Base-by-base conservation (phyloP, 2,329 filamentous ascomycete genomes). In the Falciphora oryzae region DNA sequence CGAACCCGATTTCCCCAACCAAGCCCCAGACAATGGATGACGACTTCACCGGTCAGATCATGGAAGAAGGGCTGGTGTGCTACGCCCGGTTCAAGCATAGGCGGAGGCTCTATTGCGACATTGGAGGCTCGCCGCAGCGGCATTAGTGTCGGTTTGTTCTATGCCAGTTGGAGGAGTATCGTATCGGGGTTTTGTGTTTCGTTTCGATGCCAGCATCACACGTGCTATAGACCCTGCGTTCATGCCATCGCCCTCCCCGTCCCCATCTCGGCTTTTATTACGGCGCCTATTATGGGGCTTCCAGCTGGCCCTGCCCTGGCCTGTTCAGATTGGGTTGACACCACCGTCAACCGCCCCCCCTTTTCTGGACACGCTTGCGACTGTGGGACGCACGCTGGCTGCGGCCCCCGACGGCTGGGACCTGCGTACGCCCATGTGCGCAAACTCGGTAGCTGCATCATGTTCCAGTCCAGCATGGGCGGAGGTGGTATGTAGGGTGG, bases 241-340 rank as follows among this genome's bases (percentile, higher is more conserved):
- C 27, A 25, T 57, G n/a, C 56, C 35, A 22, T 27, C n/a, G 16
- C n/a, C n/a, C 35, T 56, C 58, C 53, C 64, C 66, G 64, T 63
- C 64, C 53, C 61, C 66, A 65, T 68, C 66, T 69, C 68, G 66
- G 65, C 68, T 67, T 44, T 67, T 66, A 66, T 65, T 67, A 63
- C 53, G 44, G 22, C 31, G 59, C 10, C 57, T 67, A 66, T 65
- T 62, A 53, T 22, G 44, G n/a, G 22, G 5, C 22, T 53, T 53
- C 44, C 44, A 53, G 44, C 44, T 59, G 60, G 50, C 28, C 58
- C 56, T 25, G 44, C 44, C 59, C 16, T 57, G 58, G 18, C 58
- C 28, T 61, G 38, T 57, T 59, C 31, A 53, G 63, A 59, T 62
- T 59, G 58, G 25, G 35, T 64, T 27, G 57, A 38, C 63, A 59